These are phyloP conservation scores for Phytophthora ohioensis DNA, from an alignment of 352 stramenopile species.

Conservation along the genomic window DNA sequence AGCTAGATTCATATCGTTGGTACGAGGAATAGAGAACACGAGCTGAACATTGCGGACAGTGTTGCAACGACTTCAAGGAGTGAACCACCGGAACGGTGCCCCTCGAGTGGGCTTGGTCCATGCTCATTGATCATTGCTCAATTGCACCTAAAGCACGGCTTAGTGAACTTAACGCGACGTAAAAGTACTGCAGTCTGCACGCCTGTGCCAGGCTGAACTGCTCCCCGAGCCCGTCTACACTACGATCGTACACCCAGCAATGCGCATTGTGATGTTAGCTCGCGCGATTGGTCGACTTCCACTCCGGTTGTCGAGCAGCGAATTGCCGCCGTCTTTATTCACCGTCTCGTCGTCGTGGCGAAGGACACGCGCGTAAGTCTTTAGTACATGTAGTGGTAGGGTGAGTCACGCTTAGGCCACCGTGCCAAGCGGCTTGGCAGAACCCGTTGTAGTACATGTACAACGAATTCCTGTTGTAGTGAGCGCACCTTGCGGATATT, in stretches of 20 bases:
- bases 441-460: too few relatives aligned
- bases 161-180: too few relatives aligned
- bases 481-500: too few relatives aligned
- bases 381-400: not conserved
- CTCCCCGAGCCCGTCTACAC: slow-evolving; percentile 17
- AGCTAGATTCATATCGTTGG: not conserved
- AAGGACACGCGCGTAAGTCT: not conserved
- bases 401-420: not conserved
- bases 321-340: not conserved
- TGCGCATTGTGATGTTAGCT: not conserved
- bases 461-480: too few relatives aligned
- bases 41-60: not conserved
- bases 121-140: not conserved
- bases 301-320: slow-evolving; percentile 17
- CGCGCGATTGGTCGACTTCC: slow-evolving; percentile 7
- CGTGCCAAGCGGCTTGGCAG: too few relatives aligned
- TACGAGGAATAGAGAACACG: not conserved
- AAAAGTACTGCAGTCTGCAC: too few relatives aligned
- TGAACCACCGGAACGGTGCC: not conserved
- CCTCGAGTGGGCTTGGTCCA: not conserved
- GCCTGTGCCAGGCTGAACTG: not conserved
- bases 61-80: not conserved
- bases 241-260: slow-evolving; percentile 9
- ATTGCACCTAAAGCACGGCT: not conserved
- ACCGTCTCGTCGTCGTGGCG: not conserved